These are phyloP conservation scores for Neoboletus magnificus DNA, from an alignment of 768 basidiomycete species.

Conservation along the genomic window DNA sequence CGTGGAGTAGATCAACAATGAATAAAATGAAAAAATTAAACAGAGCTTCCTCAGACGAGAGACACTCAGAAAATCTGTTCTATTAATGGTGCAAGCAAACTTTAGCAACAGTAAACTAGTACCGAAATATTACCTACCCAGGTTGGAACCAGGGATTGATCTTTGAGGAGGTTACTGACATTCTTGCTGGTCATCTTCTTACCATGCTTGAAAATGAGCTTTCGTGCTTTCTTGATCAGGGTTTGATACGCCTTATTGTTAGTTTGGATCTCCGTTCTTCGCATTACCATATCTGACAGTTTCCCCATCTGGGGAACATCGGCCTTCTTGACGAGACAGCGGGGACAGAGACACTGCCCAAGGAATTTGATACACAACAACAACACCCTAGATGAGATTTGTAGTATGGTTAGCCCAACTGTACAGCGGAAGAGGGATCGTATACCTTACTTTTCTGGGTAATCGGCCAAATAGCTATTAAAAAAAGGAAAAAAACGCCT, in stretches of 20 bases:
- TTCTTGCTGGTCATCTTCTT: background rate
- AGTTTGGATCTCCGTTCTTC: rapidly evolving
- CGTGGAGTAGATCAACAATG: background rate
- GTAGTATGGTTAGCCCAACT: background rate
- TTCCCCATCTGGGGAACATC: background rate
- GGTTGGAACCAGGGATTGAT: background rate
- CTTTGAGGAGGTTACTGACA: background rate
- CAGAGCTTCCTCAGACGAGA: constrained; percentile 1
- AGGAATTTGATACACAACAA: constrained; percentile 3
- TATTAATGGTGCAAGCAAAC: constrained; percentile 3
- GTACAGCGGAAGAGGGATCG: no score
- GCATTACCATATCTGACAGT: background rate
- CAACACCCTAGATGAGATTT: background rate
- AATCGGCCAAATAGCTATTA: background rate
- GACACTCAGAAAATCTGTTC: constrained; percentile 35
- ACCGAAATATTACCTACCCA: no score
- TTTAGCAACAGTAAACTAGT: background rate
- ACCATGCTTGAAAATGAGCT: background rate
- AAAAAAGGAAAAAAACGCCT: background rate
- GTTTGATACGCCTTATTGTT: background rate
- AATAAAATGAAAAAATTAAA: constrained; percentile 20
- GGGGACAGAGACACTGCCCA: background rate
- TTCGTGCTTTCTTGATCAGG: background rate
- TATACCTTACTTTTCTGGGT: constrained; percentile 2
- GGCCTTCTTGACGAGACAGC: background rate